These are phyloP conservation scores for Gossypium lobatum DNA, from an alignment of 441 rosid species.

Conservation along the genomic window DNA sequence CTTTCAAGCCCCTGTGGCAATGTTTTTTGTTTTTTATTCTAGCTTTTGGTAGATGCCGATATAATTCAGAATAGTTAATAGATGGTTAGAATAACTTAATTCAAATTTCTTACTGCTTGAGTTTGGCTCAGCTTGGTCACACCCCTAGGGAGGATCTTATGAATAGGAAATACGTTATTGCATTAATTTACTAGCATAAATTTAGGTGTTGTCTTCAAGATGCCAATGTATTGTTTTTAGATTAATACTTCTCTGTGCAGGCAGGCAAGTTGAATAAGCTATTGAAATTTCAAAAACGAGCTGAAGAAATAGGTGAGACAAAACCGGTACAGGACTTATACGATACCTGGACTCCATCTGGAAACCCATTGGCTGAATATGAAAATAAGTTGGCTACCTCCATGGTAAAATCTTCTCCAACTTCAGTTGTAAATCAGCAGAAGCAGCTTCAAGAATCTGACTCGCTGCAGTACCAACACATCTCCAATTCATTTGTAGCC, in stretches of 20 bases:
- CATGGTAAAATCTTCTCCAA: slow-evolving; percentile 27
- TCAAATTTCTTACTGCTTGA: not conserved
- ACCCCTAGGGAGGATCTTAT: not conserved
- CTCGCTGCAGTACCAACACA: slow-evolving; percentile 43
- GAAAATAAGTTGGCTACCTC: slow-evolving; percentile 39
- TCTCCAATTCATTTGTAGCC: slow-evolving; percentile 40
- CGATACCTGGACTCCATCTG: slow-evolving; percentile 44
- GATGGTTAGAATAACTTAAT: not conserved
- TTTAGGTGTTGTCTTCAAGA: not conserved
- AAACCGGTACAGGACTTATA: slow-evolving; percentile 32
- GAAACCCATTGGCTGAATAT: slow-evolving; percentile 34
- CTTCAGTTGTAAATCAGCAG: slow-evolving; percentile 41
- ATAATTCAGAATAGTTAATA: not conserved
- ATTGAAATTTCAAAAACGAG: slow-evolving; percentile 36
- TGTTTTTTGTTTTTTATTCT: not conserved
- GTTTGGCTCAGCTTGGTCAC: not conserved
- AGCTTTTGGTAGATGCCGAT: not conserved
- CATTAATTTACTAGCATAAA: not conserved
- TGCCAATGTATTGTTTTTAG: not conserved
- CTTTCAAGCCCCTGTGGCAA: not conserved
- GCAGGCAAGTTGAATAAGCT: slow-evolving; percentile 43
- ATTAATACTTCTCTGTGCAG: slow-evolving; percentile 28
- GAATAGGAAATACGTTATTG: not conserved
- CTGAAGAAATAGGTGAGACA: slow-evolving; percentile 39
- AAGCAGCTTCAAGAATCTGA: slow-evolving; percentile 51